Base-by-base conservation (phyloP, 2,329 filamentous ascomycete species). In the Penicillium sclerotigenum region DNA sequence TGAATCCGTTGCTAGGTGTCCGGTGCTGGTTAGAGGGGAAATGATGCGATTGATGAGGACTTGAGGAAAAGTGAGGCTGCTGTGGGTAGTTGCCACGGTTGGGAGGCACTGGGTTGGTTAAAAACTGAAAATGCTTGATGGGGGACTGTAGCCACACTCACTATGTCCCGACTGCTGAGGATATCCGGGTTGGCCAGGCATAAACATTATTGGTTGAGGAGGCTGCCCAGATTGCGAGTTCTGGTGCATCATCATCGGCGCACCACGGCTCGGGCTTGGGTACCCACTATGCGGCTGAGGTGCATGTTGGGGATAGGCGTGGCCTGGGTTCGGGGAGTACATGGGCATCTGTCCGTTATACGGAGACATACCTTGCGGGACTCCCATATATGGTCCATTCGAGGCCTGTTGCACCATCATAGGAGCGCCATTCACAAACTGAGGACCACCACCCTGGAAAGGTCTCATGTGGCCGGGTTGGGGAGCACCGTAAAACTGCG, bases 171-270 rank as follows among this genome's bases (percentile, higher is more conserved):
- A 83, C 63, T 89, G 88, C 64, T 88, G 88, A 31, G 85, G 83
- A 73, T 88, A 91, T 51, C 85, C 84, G 36, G 88, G 88, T 70
- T 91, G 89, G 67, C 86, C 88, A 66, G 87, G 89, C 87, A 92
- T 90, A 61, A 79, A 82, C 83, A 88, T 79, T 83, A 92, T 76
- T 80, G 84, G 67, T 78, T 85, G 79, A 46, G 80, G 79, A 54
- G 80, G 80, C 70, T 95, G 91, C 38, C 92, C 91, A 72, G 96
- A 92, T 68, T 97, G 93, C 28, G 92, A 97, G 53, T 90, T 90
- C 76, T 96, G 91, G 63, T 92, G 92, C 67, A 87, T 89, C 93
- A 97, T 97, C 87, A 95, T 91, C 2, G 90, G 87, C 13, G 94
- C 90, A 20, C 87, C 86, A 46, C 91, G 85, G 54, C 90, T 87